phyloP scores from a whole-genome alignment of 2,329 filamentous ascomycete genomes.

The Hawksworthiomyces lignivorus region DNA sequence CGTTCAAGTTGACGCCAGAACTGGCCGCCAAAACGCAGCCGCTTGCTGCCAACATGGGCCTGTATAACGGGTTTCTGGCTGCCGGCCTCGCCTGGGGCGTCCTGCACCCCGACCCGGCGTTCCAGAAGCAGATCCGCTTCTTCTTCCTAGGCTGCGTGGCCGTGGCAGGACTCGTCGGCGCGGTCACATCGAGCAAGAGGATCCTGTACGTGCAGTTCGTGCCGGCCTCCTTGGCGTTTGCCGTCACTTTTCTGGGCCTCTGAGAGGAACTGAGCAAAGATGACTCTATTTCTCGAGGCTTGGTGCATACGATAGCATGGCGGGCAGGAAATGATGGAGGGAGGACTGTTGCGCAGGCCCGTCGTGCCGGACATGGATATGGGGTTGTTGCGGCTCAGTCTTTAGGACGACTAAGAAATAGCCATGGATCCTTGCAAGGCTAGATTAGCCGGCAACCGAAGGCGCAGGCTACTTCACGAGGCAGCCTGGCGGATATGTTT shows the following conservation, averaged over 20 bases:
- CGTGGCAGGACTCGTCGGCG: slow-evolving; percentile 39
- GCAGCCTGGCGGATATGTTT: no score
- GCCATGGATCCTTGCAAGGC: no score
- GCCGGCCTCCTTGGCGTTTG: slow-evolving; percentile 25
- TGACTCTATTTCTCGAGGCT: no score
- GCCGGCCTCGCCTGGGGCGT: slow-evolving; percentile 40
- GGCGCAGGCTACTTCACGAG: no score
- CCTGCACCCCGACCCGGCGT: slow-evolving; percentile 33
- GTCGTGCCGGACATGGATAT: no score
- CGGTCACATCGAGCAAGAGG: slow-evolving; percentile 29
- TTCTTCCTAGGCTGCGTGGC: slow-evolving; percentile 40
- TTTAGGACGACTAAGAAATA: no score
- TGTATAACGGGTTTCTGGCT: slow-evolving; percentile 47
- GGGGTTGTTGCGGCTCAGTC: no score
- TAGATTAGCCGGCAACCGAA: no score
- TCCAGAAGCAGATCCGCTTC: slow-evolving; percentile 35
- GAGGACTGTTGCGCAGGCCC: no score
- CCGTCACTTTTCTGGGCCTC: slow-evolving; percentile 18
- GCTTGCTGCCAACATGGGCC: slow-evolving; percentile 42
- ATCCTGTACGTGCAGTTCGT: slow-evolving; percentile 38
- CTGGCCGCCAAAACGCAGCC: slow-evolving; percentile 36
- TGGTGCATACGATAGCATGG: neutral
- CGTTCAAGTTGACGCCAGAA: slow-evolving; percentile 36
- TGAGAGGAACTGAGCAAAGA: no score
- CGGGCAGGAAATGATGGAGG: no score